A percentile compares a stretch with the other conserved stretches of the same genome.
These are phyloP conservation scores for Metroxylon sagu DNA, from an alignment of 176 grass and related monocot species.

Conservation along the genomic window DNA sequence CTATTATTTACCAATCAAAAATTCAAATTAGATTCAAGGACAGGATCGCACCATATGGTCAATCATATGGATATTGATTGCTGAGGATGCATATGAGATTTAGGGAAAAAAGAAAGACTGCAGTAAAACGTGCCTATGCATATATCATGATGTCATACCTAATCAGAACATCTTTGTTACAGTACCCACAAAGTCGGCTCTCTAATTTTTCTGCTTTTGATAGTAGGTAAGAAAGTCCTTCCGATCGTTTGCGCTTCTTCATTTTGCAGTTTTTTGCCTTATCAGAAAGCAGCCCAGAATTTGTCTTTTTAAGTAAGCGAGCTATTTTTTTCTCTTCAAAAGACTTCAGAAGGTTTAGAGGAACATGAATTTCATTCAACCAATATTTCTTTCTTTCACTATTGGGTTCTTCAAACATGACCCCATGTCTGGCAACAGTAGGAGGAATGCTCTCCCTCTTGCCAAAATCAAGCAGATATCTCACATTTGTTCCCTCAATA, in stretches of 20 bases:
- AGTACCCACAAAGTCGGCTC: conserved; percentile 56
- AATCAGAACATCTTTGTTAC: conserved; percentile 47
- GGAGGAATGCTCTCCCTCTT: conserved; percentile 81
- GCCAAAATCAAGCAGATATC: conserved; percentile 95
- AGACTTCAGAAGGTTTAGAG: conserved; percentile 72
- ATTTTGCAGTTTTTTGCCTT: conserved; percentile 20
- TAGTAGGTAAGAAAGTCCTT: conserved; percentile 51
- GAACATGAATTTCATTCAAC: conserved; percentile 73
- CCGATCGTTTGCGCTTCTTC: conserved; percentile 30
- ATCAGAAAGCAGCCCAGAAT: conserved; percentile 30
- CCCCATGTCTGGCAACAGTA: conserved; percentile 73
- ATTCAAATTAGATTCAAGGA: too few species aligned
- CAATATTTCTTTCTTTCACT: conserved; percentile 86
- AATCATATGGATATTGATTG: too few species aligned
- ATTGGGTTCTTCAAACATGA: conserved; percentile 63
- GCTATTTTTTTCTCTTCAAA: conserved; percentile 69
- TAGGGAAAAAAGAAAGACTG: too few species aligned
- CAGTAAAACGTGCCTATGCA: too few species aligned
- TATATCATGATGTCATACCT: conserved; percentile 36
- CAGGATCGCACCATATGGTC: too few species aligned
- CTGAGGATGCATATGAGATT: too few species aligned
- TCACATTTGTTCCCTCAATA: conserved; percentile 46
- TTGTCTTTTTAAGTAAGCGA: conserved; percentile 75
- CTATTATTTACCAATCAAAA: too few species aligned
- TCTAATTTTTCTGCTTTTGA: conserved; percentile 56